These are phyloP conservation scores for Erysimum cheiranthoides DNA, from an alignment of 345 rosid species.

Conservation along the genomic window DNA sequence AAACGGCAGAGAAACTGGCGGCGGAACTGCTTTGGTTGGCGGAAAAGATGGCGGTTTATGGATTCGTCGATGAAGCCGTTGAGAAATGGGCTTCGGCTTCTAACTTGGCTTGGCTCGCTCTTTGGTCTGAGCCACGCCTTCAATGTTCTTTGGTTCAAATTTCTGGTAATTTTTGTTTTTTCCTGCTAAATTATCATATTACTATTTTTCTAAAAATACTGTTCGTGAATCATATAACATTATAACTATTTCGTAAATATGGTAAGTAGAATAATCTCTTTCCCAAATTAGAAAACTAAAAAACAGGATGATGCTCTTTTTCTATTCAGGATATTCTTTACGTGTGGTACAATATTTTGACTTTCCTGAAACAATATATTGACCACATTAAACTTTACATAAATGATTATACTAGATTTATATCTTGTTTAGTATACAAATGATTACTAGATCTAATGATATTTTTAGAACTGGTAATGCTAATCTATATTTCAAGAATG, in stretches of 20 bases:
- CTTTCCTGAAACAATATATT: not conserved
- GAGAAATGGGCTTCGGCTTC: slow-evolving; percentile 86
- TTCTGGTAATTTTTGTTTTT: slow-evolving; percentile 54
- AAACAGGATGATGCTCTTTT: not conserved
- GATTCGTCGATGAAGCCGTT: slow-evolving; percentile 77
- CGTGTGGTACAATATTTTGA: not conserved
- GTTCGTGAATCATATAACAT: no score
- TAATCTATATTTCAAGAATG: no score
- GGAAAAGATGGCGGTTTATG: slow-evolving; percentile 70
- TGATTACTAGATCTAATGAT: no score
- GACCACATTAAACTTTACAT: no score
- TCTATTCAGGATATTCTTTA: slow-evolving; percentile 9
- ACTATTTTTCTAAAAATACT: not conserved
- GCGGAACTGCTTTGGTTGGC: slow-evolving; percentile 89
- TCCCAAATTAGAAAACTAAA: not conserved
- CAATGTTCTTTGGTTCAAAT: slow-evolving; percentile 73
- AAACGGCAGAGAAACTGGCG: slow-evolving; percentile 72
- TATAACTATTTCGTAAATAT: slow-evolving; percentile 4
- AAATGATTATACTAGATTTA: no score
- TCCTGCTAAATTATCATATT: not conserved
- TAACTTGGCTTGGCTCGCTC: slow-evolving; percentile 67
- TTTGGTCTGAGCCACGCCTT: slow-evolving; percentile 74
- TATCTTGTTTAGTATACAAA: no score
- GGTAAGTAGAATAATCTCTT: slow-evolving; percentile 11
- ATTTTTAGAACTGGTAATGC: no score